A percentile compares a stretch with the other conserved stretches of the same genome.
Evolutionary conservation across 805 yeast genomes (phyloP).

Genomic region (Candida peoriensis): DNA sequence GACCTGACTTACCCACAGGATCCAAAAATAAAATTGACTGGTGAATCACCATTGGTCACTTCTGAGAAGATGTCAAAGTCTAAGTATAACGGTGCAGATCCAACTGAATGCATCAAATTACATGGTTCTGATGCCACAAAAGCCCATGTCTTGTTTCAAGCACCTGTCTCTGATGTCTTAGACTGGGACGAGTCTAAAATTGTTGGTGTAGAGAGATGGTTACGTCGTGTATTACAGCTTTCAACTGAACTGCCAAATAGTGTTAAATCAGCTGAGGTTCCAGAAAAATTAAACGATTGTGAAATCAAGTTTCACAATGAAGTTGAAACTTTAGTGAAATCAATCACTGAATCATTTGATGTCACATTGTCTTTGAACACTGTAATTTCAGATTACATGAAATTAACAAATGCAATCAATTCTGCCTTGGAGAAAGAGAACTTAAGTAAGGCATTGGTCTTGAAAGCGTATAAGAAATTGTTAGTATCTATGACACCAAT

Average conservation of each 20-base stretch:
- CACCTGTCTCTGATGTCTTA: conserved; percentile 76
- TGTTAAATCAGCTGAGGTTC: conserved; percentile 1
- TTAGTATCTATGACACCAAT: conserved; percentile 72
- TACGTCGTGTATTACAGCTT: conserved; percentile 46
- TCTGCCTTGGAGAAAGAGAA: conserved; percentile 32
- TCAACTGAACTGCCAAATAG: conserved; percentile 15
- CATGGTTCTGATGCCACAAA: conserved; percentile 95
- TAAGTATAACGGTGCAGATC: conserved; percentile 92
- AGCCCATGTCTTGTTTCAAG: conserved; percentile 89
- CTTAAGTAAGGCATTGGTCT: conserved; percentile 36
- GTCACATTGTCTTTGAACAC: conserved; percentile 69
- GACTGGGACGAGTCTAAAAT: conserved; percentile 91
- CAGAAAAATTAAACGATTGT: conserved; percentile 23
- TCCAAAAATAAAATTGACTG: conserved; percentile 46
- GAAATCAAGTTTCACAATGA: conserved; percentile 60
- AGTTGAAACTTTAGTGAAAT: conserved; percentile 39
- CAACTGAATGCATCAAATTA: conserved; percentile 60
- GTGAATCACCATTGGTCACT: conserved; percentile 46
- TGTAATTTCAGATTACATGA: conserved; percentile 86
- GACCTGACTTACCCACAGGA: conserved; percentile 34
- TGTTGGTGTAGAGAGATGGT: conserved; percentile 85
- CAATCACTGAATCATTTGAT: conserved; percentile 57
- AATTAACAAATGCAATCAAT: conserved; percentile 52
- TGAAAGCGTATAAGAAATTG: conserved; percentile 47
- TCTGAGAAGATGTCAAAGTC: conserved; percentile 97